Base-by-base conservation (phyloP, 495 filamentous ascomycete species). In the Viridothelium virens region DNA sequence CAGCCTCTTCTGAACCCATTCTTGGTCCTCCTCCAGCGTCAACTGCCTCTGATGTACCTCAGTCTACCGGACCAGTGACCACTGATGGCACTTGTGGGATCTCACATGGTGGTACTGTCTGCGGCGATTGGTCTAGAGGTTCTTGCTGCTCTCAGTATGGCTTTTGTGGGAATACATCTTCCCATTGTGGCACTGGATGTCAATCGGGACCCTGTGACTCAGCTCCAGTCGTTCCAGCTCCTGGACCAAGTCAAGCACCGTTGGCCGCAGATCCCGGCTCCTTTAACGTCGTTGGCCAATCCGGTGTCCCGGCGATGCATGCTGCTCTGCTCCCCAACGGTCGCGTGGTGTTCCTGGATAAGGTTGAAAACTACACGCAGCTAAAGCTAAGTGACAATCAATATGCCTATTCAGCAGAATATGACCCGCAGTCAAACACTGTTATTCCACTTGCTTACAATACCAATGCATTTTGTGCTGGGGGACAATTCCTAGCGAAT, bases 381-480 rank as follows among this genome's bases (percentile, higher is more conserved):
- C 67, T 87, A 25, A 81, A 76, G 68, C 74, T 85, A 6, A 63
- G 79, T 3, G 79, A 83, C 70, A 83, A 83, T 3, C 79, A 81
- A 50, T 85, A 79, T 65, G 85, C 85, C 1, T 86, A 84, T 72
- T 84, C 83, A 14, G 78, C 82, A 25, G 85, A 86, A 65, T 87
- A 86, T 63, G 79, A 87, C 72, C 83, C 85, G 1, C 67, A 41
- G 1, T 79, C 78, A 4, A 84, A 85, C 56, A 77, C 71, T 34
- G 73, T 74, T 50, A 78, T 80, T 9, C 75, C 81, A 3, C 76
- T 87, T 37, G 66, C 78, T 6, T 84, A 85, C 65, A 71, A 77
- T 71, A 87, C 85, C 7, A 87, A 87, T 68, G 79, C 85, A 25
- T 87, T 87, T 75, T 87, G 85, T 70, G 79, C 83, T 31, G 85